Percentiles rank a stretch among this genome's conserved stretches.
These are phyloP conservation scores for Zymoseptoria tritici DNA, from an alignment of 2,329 filamentous ascomycete species.

Conservation along the genomic window DNA sequence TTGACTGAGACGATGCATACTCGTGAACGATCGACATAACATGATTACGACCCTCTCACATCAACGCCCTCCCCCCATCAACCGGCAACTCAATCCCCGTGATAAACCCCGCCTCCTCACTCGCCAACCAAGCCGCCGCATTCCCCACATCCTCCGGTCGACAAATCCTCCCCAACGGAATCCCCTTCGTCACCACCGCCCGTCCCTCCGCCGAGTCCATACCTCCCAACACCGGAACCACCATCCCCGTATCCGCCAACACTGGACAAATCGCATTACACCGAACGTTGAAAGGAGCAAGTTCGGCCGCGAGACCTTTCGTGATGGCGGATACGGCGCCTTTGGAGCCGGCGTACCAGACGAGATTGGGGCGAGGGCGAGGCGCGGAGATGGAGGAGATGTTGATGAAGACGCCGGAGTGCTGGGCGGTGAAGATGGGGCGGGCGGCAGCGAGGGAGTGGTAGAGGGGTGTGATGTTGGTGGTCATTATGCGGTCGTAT, in stretches of 20 bases:
- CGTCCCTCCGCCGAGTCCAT: slow-evolving; percentile 16
- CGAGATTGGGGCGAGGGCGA: slow-evolving; percentile 21
- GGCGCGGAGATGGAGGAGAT: slow-evolving; percentile 23
- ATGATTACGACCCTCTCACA: too few species aligned
- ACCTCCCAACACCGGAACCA: slow-evolving; percentile 18
- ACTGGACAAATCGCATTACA: slow-evolving; percentile 24
- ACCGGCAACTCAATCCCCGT: slow-evolving; percentile 24
- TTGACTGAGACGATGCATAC: too few species aligned
- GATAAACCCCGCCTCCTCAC: slow-evolving; percentile 24
- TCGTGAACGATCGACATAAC: too few species aligned
- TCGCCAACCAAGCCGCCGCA: slow-evolving; percentile 23
- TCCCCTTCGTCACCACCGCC: slow-evolving; percentile 15
- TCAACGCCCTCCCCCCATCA: slow-evolving; percentile 25
- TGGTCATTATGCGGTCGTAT: slow-evolving; percentile 28
- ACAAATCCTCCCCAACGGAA: slow-evolving; percentile 22
- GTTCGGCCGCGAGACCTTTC: slow-evolving; percentile 23
- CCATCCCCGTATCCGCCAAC: slow-evolving; percentile 25
- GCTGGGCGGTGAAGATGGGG: slow-evolving; percentile 25
- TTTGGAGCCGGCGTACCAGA: slow-evolving; percentile 26
- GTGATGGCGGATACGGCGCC: slow-evolving; percentile 21
- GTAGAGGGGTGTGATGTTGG: slow-evolving; percentile 29
- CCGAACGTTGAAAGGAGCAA: slow-evolving; percentile 18
- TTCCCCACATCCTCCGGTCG: slow-evolving; percentile 21
- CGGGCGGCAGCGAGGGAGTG: slow-evolving; percentile 23
- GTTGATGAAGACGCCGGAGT: slow-evolving; percentile 23